phyloP scores from a whole-genome alignment of 2,329 filamentous ascomycete genomes.

The Fusarium redolens region DNA sequence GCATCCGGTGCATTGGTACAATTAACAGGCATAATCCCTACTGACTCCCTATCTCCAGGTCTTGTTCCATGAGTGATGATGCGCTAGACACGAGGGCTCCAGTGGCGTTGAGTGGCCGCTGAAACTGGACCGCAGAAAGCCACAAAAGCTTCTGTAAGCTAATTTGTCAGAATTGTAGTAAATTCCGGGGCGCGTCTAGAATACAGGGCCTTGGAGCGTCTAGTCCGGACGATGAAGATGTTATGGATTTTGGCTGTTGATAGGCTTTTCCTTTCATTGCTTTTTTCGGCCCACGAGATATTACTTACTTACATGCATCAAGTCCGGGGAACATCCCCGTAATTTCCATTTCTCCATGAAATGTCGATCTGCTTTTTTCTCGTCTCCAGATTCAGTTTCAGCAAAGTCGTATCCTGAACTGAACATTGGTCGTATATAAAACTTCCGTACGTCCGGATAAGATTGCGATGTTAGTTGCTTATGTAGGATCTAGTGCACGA shows the following conservation, averaged over 20 bases:
- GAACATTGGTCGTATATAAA: background rate
- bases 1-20: constrained; percentile 6
- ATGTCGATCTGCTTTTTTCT: background rate
- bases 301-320: background rate
- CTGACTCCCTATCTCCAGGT: background rate
- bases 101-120: background rate
- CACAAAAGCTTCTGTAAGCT: background rate
- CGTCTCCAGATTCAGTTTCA: background rate
- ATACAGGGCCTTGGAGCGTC: background rate
- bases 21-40: constrained; percentile 4
- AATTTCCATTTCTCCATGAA: background rate
- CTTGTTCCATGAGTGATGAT: background rate
- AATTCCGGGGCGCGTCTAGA: background rate
- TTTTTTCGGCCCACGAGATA: background rate
- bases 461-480: background rate
- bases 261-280: background rate
- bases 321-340: background rate
- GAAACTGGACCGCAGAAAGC: background rate
- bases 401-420: background rate
- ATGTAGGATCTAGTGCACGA: constrained; percentile 2
- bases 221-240: background rate
- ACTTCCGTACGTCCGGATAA: constrained; percentile 3
- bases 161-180: background rate
- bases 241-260: background rate
- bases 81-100: background rate